phyloP scores from a whole-genome alignment of 2,329 filamentous ascomycete species.

The Colletotrichum abscissum region DNA sequence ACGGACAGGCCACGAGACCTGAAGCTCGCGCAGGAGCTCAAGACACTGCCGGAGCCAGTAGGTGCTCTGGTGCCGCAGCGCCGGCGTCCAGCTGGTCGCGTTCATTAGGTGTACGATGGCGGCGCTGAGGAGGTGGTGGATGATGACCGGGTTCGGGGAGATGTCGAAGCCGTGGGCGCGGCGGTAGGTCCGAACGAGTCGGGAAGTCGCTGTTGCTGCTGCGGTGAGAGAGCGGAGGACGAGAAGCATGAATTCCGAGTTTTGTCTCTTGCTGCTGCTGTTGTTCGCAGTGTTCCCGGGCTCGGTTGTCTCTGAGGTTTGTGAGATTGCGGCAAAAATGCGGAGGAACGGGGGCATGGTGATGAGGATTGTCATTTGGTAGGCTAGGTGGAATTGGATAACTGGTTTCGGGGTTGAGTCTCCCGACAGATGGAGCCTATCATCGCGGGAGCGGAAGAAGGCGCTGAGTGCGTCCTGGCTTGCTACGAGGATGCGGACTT shows the following conservation, averaged over 20 bases:
- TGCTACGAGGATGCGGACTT: conserved; percentile 33
- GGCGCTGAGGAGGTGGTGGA: conserved; percentile 37
- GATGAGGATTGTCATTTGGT: conserved; percentile 36
- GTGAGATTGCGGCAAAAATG: conserved; percentile 30
- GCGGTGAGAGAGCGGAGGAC: conserved; percentile 33
- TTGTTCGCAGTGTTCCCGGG: not conserved
- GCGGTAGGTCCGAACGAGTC: conserved; percentile 32
- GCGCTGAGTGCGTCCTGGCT: conserved; percentile 35
- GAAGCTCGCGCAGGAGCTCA: conserved; percentile 25
- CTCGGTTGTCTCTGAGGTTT: not conserved
- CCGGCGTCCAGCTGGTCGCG: conserved; percentile 26
- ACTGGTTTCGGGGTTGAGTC: conserved; percentile 32
- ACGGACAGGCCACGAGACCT: conserved; percentile 13
- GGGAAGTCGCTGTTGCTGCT: conserved; percentile 27
- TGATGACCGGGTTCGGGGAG: conserved; percentile 32
- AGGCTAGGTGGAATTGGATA: conserved; percentile 35
- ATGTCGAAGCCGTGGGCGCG: conserved; percentile 27
- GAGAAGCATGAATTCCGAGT: conserved; percentile 29
- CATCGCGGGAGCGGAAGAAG: conserved; percentile 33
- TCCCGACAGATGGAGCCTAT: conserved; percentile 23
- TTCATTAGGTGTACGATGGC: conserved; percentile 37
- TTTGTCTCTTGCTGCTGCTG: not conserved
- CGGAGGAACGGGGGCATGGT: conserved; percentile 35
- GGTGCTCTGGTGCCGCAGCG: conserved; percentile 31
- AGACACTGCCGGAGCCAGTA: conserved; percentile 35